Evolutionary conservation across 768 basidiomycete species (phyloP).

Genomic region (Lactifluus rugatus): DNA sequence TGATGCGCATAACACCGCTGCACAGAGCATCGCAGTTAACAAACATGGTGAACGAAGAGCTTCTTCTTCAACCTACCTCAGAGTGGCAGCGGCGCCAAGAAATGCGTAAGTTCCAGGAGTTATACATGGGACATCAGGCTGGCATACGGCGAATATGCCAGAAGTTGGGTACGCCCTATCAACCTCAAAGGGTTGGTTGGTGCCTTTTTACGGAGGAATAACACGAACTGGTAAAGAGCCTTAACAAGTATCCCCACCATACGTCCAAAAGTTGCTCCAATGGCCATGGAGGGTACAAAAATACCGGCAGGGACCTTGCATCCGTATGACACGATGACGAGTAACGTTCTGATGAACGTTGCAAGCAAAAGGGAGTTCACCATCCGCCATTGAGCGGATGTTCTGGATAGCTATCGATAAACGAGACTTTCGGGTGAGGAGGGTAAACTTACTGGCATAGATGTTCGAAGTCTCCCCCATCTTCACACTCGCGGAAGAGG

Average conservation of each 20-base stretch:
- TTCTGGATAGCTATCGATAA: conserved; percentile 35
- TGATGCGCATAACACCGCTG: conserved; percentile 94
- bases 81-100: conserved; percentile 89
- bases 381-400: conserved; percentile 88
- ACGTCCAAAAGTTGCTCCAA: conserved; percentile 92
- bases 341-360: conserved; percentile 74
- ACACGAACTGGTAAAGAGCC: conserved; percentile 68
- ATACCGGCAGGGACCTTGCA: conserved; percentile 97
- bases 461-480: conserved; percentile 82
- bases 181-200: conserved; percentile 1
- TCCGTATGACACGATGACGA: conserved; percentile 91
- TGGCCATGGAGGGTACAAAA: conserved; percentile 98
- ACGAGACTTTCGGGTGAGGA: background rate
- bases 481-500: conserved; percentile 92
- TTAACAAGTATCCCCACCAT: conserved; percentile 97
- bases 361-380: conserved; percentile 88
- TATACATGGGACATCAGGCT: conserved; percentile 90
- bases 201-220: background rate
- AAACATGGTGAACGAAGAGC: background rate
- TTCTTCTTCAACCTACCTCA: conserved; percentile 48
- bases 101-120: conserved; percentile 98
- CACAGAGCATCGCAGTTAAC: background rate
- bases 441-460: conserved; percentile 78
- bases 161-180: conserved; percentile 72
- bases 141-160: conserved; percentile 84